Base-by-base conservation (phyloP, 495 filamentous ascomycete species). In the Aspergillus bridgeri region DNA sequence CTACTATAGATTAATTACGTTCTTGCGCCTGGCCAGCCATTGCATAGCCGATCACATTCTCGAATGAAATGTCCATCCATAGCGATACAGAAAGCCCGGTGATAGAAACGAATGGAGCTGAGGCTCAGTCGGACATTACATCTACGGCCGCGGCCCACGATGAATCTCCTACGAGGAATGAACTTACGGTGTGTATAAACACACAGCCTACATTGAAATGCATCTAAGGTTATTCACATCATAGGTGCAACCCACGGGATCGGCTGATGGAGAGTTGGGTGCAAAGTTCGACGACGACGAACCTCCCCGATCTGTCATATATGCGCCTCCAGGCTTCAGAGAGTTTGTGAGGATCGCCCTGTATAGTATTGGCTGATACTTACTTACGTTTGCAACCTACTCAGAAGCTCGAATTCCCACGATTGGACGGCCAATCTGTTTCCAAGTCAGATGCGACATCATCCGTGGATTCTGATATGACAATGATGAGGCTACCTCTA, bases 261-360 rank as follows among this genome's bases (percentile, higher is more conserved):
- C 85, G 13, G 69, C 79, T 53, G 79, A 81, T 25, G 71, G 80
- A 46, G 66, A 64, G 21, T 66, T 79, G 56, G 79, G 79, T 63
- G 73, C 76, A 55, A 77, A 80, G 21, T 75, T 79, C 42, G 83
- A 85, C 58, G 87, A 92, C 56, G 90, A 93, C 53, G 82, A 86
- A 59, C 74, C 77, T 52, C 83, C 89, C 21, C 79, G 87, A 56
- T 96, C 91, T 3, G 91, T 94, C 49, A 96, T 96, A 63, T 91
- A 95, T 75, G 90, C 88, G 20, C 91, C 91, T 4, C 73, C 87
- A 61, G 88, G 86, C 42, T 96, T 92, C 72, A 79, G 82, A 50
- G 80, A 81, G 54, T 92, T 92, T 81, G 89, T 93, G 65, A 75
- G 86, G 73, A 3, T 51, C 60, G 45, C 55, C 38, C 48, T 52